A percentile compares a stretch with the other conserved stretches of the same genome.
phyloP scores from a whole-genome alignment of 805 yeast species.

The Sugiyamaella smithiae region DNA sequence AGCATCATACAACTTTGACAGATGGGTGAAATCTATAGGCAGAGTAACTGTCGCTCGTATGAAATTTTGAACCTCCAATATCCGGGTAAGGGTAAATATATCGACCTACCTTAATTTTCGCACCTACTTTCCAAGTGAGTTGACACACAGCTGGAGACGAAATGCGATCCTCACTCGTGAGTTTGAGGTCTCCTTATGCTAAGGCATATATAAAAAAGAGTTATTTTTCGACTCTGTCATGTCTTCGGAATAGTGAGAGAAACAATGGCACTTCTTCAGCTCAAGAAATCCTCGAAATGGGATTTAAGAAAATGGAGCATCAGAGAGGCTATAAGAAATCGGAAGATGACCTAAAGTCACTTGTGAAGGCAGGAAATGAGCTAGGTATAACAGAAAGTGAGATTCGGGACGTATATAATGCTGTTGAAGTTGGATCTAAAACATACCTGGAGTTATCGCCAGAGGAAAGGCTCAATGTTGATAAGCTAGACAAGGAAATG shows the following conservation, averaged over 20 bases:
- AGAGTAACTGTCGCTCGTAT: too few relatives aligned
- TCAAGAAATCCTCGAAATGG: conserved; percentile 30
- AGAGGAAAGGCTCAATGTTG: conserved; percentile 20
- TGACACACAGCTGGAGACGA: too few relatives aligned
- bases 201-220: too few relatives aligned
- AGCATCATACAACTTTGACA: too few relatives aligned
- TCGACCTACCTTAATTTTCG: too few relatives aligned
- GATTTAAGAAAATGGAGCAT: conserved; percentile 33
- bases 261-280: background rate
- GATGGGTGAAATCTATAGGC: too few relatives aligned
- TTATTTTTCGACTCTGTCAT: background rate
- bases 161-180: too few relatives aligned
- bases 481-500: conserved; percentile 25
- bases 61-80: too few relatives aligned
- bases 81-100: too few relatives aligned
- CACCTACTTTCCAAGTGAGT: too few relatives aligned
- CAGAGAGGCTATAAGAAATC: conserved; percentile 27
- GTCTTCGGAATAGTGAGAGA: background rate
- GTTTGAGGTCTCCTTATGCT: too few relatives aligned
- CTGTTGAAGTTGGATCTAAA: conserved; percentile 24
- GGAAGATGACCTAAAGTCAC: conserved; percentile 27
- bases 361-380: conserved; percentile 31
- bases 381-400: conserved; percentile 30
- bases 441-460: conserved; percentile 19
- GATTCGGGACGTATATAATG: conserved; percentile 28